phyloP scores from a whole-genome alignment of 1,284 basidiomycete species.

The Limonomyces culmigenus region DNA sequence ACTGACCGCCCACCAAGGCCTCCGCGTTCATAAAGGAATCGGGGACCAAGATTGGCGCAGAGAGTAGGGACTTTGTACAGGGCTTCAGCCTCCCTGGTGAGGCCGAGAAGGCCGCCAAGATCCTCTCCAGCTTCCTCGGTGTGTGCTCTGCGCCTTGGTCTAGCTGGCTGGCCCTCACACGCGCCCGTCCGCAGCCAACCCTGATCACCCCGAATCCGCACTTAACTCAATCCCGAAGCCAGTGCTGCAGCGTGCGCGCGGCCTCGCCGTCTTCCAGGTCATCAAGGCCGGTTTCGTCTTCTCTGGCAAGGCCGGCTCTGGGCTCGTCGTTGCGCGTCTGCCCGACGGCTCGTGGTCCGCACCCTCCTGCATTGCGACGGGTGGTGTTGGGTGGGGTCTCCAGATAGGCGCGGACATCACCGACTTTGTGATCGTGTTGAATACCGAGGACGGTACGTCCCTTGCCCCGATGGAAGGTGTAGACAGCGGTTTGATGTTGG shows the following conservation, averaged over 20 bases:
- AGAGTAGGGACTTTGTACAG: constrained; percentile 62
- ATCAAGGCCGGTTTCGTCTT: constrained; percentile 92
- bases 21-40: constrained; percentile 54
- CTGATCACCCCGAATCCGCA: constrained; percentile 75
- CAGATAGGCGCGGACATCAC: constrained; percentile 88
- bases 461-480: too few relatives aligned
- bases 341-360: constrained; percentile 97
- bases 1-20: too few relatives aligned
- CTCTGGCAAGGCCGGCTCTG: constrained; percentile 90
- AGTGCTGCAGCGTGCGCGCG: constrained; percentile 79
- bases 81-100: constrained; percentile 78
- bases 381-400: constrained; percentile 89
- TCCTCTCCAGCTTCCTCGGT: constrained; percentile 82
- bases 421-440: constrained; percentile 87
- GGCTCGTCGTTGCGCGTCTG: constrained; percentile 85
- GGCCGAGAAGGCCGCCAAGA: constrained; percentile 83
- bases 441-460: constrained; percentile 91
- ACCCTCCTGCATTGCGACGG: constrained; percentile 95
- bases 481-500: too few relatives aligned
- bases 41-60: constrained; percentile 47
- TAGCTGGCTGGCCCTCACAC: neutral
- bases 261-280: constrained; percentile 91
- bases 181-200: constrained; percentile 52
- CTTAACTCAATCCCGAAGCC: constrained; percentile 93
- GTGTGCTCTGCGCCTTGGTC: constrained; percentile 12